Evolutionary conservation across 805 yeast genomes (phyloP), one percentile per base, ranked within the genome.

Genomic region (Hanseniaspora vineae): DNA sequence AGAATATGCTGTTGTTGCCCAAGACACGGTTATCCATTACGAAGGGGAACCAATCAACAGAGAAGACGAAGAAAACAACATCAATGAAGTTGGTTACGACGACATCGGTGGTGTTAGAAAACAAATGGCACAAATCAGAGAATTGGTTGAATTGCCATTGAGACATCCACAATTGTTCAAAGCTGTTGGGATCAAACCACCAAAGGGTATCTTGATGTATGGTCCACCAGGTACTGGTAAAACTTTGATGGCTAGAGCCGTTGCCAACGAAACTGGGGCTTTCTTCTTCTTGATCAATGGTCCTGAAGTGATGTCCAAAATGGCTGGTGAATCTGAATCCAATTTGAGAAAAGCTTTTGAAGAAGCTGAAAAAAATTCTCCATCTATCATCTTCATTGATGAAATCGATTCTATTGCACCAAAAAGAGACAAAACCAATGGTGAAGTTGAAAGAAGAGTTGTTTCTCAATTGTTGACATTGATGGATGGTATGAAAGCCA

Each of bases 171-270:
- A 92, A 70, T 77, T 92, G 59, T 92, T 92, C 76, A 92, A 92
- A 72, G 81, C 94, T 37, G 90, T 92, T 61, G 98, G 98, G 77
- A 92, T 92, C 65, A 92, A 92, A 67, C 98, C 98, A 42, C 98
- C 98, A 55, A 85, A 87, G 67, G 98, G 98, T 73, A 88, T 92
- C 52, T 77, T 92, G 62, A 85, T 86, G 95, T 92, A 84, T 66
- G 98, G 98, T 62, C 98, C 98, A 45, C 98, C 98, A 33, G 98
- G 98, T 78, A 92, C 98, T 14, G 98, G 98, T 84, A 92, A 92
- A 70, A 92, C 98, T 32, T 75, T 92, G 57, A 88, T 92, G 96
- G 98, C 98, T 1, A 81, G 98, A 66, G 98, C 98, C n/a, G 98
- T 92, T 46, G 98, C 98, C 44, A 92, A 92, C 60, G 98, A 92